Conservation (phyloP, 1,284 basidiomycete genomes). For the Pisolithus thermaeus region DNA sequence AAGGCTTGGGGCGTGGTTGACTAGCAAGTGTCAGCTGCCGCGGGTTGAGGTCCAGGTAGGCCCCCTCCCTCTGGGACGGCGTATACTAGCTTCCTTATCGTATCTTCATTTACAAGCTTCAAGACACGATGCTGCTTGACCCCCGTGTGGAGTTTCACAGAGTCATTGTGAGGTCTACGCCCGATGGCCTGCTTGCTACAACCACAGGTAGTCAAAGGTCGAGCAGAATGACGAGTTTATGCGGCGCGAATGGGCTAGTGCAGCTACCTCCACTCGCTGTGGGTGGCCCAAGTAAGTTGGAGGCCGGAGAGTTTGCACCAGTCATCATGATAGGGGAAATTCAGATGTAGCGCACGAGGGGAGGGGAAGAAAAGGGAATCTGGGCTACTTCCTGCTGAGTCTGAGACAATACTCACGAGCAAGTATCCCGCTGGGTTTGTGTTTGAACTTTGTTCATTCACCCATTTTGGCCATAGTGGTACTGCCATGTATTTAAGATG, state of each 20-base stretch:
- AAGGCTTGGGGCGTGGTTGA: constrained; percentile 63
- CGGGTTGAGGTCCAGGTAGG: constrained; percentile 60
- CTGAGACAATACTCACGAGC: too few species aligned
- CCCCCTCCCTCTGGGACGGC: constrained; percentile 12
- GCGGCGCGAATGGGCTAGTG: constrained; percentile 72
- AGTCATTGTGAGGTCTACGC: constrained; percentile 49
- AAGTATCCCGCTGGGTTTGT: too few species aligned
- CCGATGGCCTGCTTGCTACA: constrained; percentile 52
- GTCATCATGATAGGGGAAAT: constrained; percentile 68
- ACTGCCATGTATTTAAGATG: too few species aligned
- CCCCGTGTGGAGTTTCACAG: constrained; percentile 79
- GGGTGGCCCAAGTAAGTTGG: constrained; percentile 36
- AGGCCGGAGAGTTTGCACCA: constrained; percentile 48
- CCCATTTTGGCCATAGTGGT: too few species aligned
- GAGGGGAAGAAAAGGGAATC: background rate
- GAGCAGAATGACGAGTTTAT: constrained; percentile 71
- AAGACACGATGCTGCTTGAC: constrained; percentile 61
- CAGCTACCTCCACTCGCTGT: constrained; percentile 52
- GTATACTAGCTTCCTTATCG: background rate
- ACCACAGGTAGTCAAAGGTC: constrained; percentile 85
- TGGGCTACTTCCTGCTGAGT: too few species aligned
- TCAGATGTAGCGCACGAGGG: constrained; percentile 24
- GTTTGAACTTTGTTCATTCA: too few species aligned
- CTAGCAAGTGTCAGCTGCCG: constrained; percentile 53
- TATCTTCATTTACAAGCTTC: constrained; percentile 37